Evolutionary conservation across 164 flowering plant genomes (phyloP), one percentile per base, ranked within the genome.

Genomic region (Liquidambar formosana): DNA sequence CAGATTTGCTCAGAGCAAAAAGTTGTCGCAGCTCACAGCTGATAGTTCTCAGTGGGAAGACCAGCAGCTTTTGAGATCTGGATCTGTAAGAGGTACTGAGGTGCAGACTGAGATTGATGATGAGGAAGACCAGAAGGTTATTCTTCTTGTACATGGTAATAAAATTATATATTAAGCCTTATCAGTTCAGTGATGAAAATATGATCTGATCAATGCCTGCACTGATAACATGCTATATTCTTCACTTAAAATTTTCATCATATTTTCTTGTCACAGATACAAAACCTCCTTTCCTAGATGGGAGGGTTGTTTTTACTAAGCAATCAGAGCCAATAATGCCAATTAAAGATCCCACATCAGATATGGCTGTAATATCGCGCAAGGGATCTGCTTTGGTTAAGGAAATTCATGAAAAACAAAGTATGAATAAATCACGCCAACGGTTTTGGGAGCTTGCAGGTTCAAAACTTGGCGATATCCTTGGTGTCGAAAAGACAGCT

Each of bases 11-110:
- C 99, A 93, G 71, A 95, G 92, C 83, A 95, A 93, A 76, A 95
- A 86, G 78, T 64, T 87, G 66, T 95, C 99, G 15, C 99, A 93
- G 73, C 79, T 77, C 18, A 89, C 87, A 78, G 96, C 94, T 54
- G 98, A 95, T 76, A 93, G 91, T 84, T 95, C 94, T 65, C 96
- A 95, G 65, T 95, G 98, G 99, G 99, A 93, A 75, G 99, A 93
- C 61, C 71, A 97, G 10, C 99, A 95, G 72, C 93, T 95, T 61
- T 64, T 93, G 74, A 88, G 99, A 80, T 95, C 99, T 70, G 99
- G 99, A 68, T 97, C 96, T 77, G 99, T 95, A 67, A 83, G 92
- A 79, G 91, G 96, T 25, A 93, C 94, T 26, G 99, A 95, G 79
- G 93, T 91, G 77, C 96, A 91, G 72, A 95, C 97, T 54, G 99